Evolutionary conservation across 2,329 filamentous ascomycete species (phyloP).

Genomic region (Lomentospora prolificans): DNA sequence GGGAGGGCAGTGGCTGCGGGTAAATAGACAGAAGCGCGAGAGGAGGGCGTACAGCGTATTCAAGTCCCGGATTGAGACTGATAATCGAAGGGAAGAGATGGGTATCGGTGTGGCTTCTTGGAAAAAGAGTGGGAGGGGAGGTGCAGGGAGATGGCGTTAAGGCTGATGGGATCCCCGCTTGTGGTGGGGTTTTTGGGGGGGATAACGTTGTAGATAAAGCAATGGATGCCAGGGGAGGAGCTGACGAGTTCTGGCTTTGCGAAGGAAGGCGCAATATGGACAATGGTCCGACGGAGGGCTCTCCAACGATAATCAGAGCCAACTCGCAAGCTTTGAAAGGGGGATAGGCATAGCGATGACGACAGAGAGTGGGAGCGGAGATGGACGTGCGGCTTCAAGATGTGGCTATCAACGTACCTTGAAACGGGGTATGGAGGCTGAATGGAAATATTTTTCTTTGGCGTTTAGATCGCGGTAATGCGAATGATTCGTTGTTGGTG

Average conservation of each 20-base stretch:
- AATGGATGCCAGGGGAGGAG: not conserved
- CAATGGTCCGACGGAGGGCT: not conserved
- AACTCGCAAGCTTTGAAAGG: not conserved
- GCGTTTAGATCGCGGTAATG: not conserved
- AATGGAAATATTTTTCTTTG: not conserved
- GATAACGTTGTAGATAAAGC: not conserved
- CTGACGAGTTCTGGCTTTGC: not conserved
- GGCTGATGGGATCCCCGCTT: conserved; percentile 5
- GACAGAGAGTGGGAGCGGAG: conserved; percentile 27
- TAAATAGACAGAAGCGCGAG: not conserved
- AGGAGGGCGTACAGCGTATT: not conserved
- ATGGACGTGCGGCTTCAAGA: conserved; percentile 15
- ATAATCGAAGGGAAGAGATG: not conserved
- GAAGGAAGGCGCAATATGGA: conserved; percentile 2
- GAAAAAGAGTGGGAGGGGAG: not conserved
- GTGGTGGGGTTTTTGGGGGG: conserved; percentile 8
- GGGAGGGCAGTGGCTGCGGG: not conserved
- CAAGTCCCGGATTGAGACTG: not conserved
- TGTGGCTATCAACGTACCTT: conserved; percentile 13
- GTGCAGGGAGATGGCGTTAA: not conserved
- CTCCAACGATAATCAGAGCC: not conserved
- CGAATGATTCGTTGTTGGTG: not conserved
- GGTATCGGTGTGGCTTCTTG: not conserved
- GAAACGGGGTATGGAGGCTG: not conserved
- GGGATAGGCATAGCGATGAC: conserved; percentile 24